A percentile compares a stretch with the other conserved stretches of the same genome.
These are phyloP conservation scores for Pyrrhoderma lamaoense DNA, from an alignment of 1,284 basidiomycete genomes.

Conservation along the genomic window DNA sequence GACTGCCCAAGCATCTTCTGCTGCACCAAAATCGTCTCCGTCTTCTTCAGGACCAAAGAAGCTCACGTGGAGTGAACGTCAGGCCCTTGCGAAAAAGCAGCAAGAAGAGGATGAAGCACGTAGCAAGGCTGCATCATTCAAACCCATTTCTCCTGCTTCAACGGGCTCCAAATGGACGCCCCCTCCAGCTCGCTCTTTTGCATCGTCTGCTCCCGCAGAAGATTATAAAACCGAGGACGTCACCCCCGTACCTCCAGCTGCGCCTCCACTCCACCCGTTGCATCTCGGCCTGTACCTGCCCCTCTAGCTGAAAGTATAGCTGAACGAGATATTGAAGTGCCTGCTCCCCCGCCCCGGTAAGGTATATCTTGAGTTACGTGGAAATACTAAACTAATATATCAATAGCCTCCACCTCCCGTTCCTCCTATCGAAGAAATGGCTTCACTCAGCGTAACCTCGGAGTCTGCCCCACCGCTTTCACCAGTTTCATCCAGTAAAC, in stretches of 20 bases:
- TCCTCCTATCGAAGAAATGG: slow-evolving; percentile 34
- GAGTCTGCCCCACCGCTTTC: slow-evolving; percentile 34
- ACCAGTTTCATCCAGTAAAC: slow-evolving; percentile 24
- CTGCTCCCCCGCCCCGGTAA: slow-evolving; percentile 24
- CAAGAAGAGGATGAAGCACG: slow-evolving; percentile 71
- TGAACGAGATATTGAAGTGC: slow-evolving; percentile 22
- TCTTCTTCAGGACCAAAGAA: slow-evolving; percentile 48
- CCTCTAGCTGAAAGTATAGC: slow-evolving; percentile 21
- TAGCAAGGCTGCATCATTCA: slow-evolving; percentile 48
- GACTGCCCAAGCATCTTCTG: slow-evolving; percentile 41
- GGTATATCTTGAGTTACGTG: neutral
- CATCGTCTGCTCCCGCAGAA: slow-evolving; percentile 14
- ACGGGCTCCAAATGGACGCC: slow-evolving; percentile 21
- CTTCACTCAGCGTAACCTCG: slow-evolving; percentile 30
- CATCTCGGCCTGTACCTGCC: slow-evolving; percentile 25
- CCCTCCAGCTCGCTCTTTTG: slow-evolving; percentile 21
- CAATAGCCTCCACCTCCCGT: slow-evolving; percentile 25
- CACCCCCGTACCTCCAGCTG: slow-evolving; percentile 26
- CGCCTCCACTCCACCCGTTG: slow-evolving; percentile 26
- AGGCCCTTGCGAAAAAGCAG: slow-evolving; percentile 81
- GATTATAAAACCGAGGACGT: slow-evolving; percentile 21
- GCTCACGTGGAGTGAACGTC: slow-evolving; percentile 86
- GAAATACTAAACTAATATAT: neutral
- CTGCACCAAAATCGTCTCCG: slow-evolving; percentile 22
- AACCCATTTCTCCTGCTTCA: slow-evolving; percentile 31